phyloP scores from a whole-genome alignment of 2,329 filamentous ascomycete genomes.

The Penicillium sp. region DNA sequence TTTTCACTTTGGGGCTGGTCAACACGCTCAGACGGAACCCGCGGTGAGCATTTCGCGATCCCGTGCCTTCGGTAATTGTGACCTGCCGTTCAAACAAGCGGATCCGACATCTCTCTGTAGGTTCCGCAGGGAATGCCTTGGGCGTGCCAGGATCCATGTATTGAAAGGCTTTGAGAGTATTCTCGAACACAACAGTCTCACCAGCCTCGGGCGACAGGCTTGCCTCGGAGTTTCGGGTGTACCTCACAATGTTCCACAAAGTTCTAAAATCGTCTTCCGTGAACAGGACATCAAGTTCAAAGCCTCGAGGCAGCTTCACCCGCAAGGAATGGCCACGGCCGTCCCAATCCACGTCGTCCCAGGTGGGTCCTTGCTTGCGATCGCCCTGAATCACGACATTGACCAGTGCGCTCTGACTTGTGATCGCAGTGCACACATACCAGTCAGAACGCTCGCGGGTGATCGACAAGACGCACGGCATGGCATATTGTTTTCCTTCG shows the following conservation, averaged over 20 bases:
- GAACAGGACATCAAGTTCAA: constrained; percentile 65
- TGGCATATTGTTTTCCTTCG: constrained; percentile 60
- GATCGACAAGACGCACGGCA: constrained; percentile 71
- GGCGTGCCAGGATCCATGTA: constrained; percentile 72
- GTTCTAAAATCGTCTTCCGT: constrained; percentile 70
- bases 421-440: constrained; percentile 65
- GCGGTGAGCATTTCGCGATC: constrained; percentile 65
- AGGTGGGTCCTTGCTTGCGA: constrained; percentile 63
- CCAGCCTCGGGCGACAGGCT: constrained; percentile 63
- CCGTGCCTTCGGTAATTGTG: constrained; percentile 65
- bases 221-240: constrained; percentile 68
- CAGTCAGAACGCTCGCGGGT: constrained; percentile 64
- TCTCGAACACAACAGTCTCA: constrained; percentile 64
- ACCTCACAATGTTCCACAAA: constrained; percentile 79
- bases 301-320: constrained; percentile 67
- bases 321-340: constrained; percentile 60
- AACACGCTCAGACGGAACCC: constrained; percentile 74
- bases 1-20: constrained; percentile 70
- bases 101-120: constrained; percentile 64
- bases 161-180: constrained; percentile 66
- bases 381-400: constrained; percentile 67
- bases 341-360: constrained; percentile 79
- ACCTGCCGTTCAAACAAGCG: constrained; percentile 67
- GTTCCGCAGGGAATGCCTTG: constrained; percentile 68
- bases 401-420: constrained; percentile 72